A percentile compares a stretch with the other conserved stretches of the same genome.
Evolutionary conservation across 2,329 filamentous ascomycete genomes (phyloP).

Genomic region (Meredithiella fracta): DNA sequence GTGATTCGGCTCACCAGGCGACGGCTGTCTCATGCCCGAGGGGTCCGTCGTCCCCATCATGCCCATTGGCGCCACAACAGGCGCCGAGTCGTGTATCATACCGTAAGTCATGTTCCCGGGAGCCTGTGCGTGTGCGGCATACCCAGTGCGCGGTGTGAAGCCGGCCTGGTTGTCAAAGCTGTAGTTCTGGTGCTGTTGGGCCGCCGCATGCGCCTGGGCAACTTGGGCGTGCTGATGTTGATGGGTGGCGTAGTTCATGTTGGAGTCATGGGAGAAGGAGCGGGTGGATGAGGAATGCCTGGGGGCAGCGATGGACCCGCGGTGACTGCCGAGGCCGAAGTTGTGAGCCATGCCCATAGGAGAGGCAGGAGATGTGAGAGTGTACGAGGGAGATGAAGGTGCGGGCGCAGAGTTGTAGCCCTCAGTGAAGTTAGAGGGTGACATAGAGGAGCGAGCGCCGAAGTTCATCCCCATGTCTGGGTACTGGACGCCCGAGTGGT

Average conservation of each 20-base stretch:
- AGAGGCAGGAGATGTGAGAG: conserved; percentile 8
- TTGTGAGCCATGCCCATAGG: conserved; percentile 9
- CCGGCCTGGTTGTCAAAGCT: neutral
- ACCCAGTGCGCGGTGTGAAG: conserved; percentile 11
- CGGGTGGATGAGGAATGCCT: conserved; percentile 7
- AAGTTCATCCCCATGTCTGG: conserved; percentile 8
- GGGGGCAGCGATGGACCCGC: conserved; percentile 7
- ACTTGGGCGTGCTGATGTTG: neutral
- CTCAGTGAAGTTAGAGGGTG: conserved; percentile 11
- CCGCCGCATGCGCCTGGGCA: neutral
- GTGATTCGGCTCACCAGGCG: conserved; percentile 10
- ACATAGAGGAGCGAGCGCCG: conserved; percentile 9
- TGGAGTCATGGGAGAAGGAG: conserved; percentile 11
- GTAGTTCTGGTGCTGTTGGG: conserved; percentile 1
- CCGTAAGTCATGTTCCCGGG: neutral
- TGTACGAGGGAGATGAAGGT: conserved; percentile 11
- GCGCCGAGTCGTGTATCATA: neutral
- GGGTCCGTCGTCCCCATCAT: neutral
- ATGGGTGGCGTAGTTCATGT: conserved; percentile 3
- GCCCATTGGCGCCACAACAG: neutral
- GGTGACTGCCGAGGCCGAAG: conserved; percentile 1
- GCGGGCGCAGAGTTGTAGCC: conserved; percentile 7
- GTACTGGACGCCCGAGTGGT: neutral
- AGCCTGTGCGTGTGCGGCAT: neutral
- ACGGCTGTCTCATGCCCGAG: neutral